phyloP scores from a whole-genome alignment of 2,329 filamentous ascomycete genomes.

The Emergomyces orientalis region DNA sequence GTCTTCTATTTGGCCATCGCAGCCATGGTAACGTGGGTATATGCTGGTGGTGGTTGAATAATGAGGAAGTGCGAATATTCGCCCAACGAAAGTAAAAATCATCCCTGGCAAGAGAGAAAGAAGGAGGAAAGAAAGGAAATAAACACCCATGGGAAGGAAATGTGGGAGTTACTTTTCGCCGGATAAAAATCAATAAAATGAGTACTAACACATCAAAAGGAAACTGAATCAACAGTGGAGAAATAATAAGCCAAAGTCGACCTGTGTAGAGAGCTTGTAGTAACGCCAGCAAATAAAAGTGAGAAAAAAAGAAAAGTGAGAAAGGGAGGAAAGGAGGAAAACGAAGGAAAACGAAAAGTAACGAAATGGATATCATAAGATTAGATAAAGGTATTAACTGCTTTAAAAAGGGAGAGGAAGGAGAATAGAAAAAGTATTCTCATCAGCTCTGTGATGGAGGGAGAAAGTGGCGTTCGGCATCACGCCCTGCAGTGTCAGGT shows the following conservation, averaged over 20 bases:
- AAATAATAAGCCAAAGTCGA: not conserved
- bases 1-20: not conserved
- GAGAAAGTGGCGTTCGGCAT: constrained; percentile 1
- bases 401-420: not conserved
- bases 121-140: not conserved
- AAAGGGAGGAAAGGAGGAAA: too few species aligned
- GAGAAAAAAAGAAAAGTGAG: too few species aligned
- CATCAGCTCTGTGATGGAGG: constrained; percentile 5
- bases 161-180: not conserved
- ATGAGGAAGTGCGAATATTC: not conserved
- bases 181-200: not conserved
- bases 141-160: not conserved
- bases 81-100: not conserved
- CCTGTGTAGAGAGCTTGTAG: not conserved
- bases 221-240: not conserved
- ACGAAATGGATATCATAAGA: constrained; percentile 13
- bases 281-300: not conserved
- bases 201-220: not conserved
- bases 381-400: not conserved
- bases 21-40: not conserved
- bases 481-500: constrained; percentile 20
- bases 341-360: not conserved
- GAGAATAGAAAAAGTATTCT: not conserved
- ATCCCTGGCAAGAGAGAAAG: constrained; percentile 6
- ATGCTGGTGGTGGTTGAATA: not conserved